Conservation (phyloP, 2,329 filamentous ascomycete species). For the Byssoonygena ceratinophila region DNA sequence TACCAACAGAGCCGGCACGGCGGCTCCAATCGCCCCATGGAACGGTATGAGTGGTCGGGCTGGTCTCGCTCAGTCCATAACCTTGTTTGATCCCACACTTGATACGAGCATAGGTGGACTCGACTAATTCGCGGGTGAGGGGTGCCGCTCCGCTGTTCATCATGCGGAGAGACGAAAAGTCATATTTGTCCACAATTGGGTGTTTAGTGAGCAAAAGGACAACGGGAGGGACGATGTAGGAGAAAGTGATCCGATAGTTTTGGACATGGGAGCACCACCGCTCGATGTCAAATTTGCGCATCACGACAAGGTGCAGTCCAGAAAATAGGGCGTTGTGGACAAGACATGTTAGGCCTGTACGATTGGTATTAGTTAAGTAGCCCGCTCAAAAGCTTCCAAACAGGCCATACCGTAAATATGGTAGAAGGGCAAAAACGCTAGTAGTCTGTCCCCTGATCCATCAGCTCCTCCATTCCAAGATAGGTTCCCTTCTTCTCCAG, state of each 20-base stretch:
- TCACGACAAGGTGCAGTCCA: constrained; percentile 57
- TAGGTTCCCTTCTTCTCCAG: constrained; percentile 47
- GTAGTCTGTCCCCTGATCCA: constrained; percentile 57
- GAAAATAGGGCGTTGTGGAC: constrained; percentile 57
- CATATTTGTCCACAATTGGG: constrained; percentile 66
- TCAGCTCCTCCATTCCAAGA: constrained; percentile 48
- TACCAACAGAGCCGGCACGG: constrained; percentile 67
- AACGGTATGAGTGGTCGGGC: constrained; percentile 66
- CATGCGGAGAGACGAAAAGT: constrained; percentile 68
- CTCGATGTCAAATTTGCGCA: constrained; percentile 72
- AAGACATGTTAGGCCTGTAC: constrained; percentile 56
- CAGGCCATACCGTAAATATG: constrained; percentile 67
- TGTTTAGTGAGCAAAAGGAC: constrained; percentile 71
- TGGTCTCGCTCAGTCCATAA: constrained; percentile 81
- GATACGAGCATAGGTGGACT: constrained; percentile 62
- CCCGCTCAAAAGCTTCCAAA: not conserved
- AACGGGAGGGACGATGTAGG: constrained; percentile 75
- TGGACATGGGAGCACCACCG: constrained; percentile 68
- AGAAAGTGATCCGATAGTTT: constrained; percentile 61
- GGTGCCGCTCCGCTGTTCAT: constrained; percentile 83
- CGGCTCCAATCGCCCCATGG: constrained; percentile 64
- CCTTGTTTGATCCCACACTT: constrained; percentile 80
- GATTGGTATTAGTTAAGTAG: constrained; percentile 11
- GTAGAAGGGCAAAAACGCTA: constrained; percentile 80
- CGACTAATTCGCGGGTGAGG: constrained; percentile 66